These are phyloP conservation scores for Talaromyces proteolyticus DNA, from an alignment of 495 filamentous ascomycete genomes.

Conservation along the genomic window DNA sequence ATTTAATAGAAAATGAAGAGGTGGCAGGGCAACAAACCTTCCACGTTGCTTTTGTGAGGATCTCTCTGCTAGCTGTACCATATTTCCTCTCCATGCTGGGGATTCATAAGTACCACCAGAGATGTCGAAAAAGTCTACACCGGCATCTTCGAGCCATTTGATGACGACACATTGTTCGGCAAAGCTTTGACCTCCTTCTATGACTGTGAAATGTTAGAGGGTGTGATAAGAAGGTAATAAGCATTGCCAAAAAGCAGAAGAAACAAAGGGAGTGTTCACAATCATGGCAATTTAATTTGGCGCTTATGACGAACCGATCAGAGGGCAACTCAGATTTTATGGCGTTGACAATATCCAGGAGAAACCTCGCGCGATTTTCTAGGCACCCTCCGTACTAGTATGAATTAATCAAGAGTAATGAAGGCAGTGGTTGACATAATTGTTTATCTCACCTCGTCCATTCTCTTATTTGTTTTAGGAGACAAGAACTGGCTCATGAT, in stretches of 20 bases:
- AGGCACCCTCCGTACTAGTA: conserved; percentile 30
- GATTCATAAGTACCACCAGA: conserved; percentile 13
- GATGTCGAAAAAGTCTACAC: conserved; percentile 15
- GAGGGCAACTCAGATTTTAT: conserved; percentile 11
- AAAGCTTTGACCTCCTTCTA: conserved; percentile 11
- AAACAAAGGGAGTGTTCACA: conserved; percentile 5
- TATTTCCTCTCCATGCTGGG: conserved; percentile 14
- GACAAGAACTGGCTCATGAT: conserved; percentile 27
- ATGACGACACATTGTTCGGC: conserved; percentile 14
- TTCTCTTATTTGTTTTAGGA: conserved; percentile 31
- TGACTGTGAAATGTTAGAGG: conserved; percentile 4
- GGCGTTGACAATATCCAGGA: conserved; percentile 22
- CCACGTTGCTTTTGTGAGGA: background rate
- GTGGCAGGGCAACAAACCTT: background rate
- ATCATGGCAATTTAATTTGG: conserved; percentile 13
- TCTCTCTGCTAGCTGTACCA: conserved; percentile 11
- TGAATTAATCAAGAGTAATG: background rate
- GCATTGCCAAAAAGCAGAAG: background rate
- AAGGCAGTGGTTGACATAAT: background rate
- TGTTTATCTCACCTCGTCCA: conserved; percentile 16
- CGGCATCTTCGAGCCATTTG: conserved; percentile 13
- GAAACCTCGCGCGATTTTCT: conserved; percentile 31
- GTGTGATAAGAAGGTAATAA: no score
- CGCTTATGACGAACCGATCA: conserved; percentile 11
- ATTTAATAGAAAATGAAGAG: background rate